Evolutionary conservation across 352 stramenopile species (phyloP), one percentile per base, ranked within the genome.

Genomic region (Phytopythium ostracodes): DNA sequence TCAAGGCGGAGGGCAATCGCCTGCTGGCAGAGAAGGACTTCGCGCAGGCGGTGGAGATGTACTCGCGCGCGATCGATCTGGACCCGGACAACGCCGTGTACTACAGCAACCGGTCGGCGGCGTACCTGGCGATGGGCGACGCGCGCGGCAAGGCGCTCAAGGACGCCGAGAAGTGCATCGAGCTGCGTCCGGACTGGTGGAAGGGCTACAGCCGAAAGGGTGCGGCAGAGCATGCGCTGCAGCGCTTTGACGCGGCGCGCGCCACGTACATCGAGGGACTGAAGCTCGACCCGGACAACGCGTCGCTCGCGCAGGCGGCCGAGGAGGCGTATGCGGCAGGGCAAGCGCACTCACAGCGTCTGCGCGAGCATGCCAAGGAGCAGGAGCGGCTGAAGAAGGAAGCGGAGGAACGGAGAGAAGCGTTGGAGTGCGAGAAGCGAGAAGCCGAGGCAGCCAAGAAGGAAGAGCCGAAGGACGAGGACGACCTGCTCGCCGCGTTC

Each of bases 151-250:
- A 94, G 64, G 87, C 87, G 33, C 64, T 94, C 18, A 75, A 75
- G 25, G 87, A 96, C 67, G 87, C 87, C 2, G 79, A 95, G 47
- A 74, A 58, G 36, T 96, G 87, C 60, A 88, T 96, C 38, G 81
- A 81, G 51, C 68, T 91, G 14, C 71, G 73, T n/a, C 84, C 82
- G 61, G 75, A 90, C 38, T 96, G 87, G 87, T 91, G 79, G 83
- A 96, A 96, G 68, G 86, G 87, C 0, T 96, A 91, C 72, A 90
- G 79, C 36, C 87, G 87, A 56, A 92, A 93, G 57, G 87, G 87
- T 4, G 85, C 87, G 4, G 87, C 87, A 0, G 76, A 93, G 62
- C 80, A 94, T 62, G 84, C 86, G 55, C 63, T 94, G 56, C 70
- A 71, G 62, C 85, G 84, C 31, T 96, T 86, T 56, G 86, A 95